Conservation (phyloP, 2,329 filamentous ascomycete species). For the Diaporthe citriasiana region DNA sequence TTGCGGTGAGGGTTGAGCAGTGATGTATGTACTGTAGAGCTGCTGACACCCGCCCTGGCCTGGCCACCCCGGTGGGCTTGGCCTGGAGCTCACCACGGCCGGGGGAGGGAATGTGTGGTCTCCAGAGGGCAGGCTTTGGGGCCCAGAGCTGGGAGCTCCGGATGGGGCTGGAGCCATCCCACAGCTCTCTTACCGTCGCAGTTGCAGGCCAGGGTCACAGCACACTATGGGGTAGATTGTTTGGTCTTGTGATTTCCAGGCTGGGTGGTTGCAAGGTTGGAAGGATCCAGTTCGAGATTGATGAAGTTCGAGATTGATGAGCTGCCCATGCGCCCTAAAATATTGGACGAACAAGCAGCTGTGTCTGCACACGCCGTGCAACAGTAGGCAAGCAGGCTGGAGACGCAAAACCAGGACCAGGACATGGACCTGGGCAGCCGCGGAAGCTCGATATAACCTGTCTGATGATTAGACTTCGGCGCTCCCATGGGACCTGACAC, state of each 20-base stretch:
- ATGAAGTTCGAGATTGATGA: slow-evolving; percentile 38
- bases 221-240: slow-evolving; percentile 26
- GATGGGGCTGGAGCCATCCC: slow-evolving; percentile 25
- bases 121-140: neutral
- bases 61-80: slow-evolving; percentile 10
- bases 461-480: slow-evolving; percentile 22
- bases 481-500: slow-evolving; percentile 13
- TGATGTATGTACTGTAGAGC: neutral
- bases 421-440: slow-evolving; percentile 9
- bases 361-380: neutral
- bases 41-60: slow-evolving; percentile 1
- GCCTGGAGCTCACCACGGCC: slow-evolving; percentile 27
- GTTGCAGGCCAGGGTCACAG: slow-evolving; percentile 25
- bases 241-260: slow-evolving; percentile 8
- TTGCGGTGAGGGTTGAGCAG: slow-evolving; percentile 24
- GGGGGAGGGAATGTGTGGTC: slow-evolving; percentile 7
- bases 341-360: slow-evolving; percentile 30
- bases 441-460: slow-evolving; percentile 31
- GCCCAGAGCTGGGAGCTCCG: slow-evolving; percentile 16
- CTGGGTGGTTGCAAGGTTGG: slow-evolving; percentile 24
- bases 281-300: slow-evolving; percentile 33
- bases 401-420: neutral
- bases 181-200: slow-evolving; percentile 5
- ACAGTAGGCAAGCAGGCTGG: neutral
- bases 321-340: slow-evolving; percentile 12